Conservation (phyloP, 345 rosid species). For the Reutealis trisperma region DNA sequence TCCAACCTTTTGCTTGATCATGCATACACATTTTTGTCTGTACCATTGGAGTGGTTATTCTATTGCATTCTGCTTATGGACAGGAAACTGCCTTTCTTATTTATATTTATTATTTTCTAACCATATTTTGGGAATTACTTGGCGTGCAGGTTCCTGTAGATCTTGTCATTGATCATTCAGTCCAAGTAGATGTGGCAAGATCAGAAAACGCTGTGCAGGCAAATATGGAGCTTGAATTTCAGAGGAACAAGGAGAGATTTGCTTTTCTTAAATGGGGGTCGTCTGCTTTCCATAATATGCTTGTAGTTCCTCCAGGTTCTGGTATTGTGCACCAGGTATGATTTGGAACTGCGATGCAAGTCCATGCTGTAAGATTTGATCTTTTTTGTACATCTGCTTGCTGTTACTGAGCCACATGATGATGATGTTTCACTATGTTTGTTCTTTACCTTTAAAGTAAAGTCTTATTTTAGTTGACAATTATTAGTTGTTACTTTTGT, state of each 20-base stretch:
- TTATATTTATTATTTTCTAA: too few species aligned
- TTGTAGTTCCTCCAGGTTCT: constrained; percentile 99
- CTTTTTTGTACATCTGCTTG: too few species aligned
- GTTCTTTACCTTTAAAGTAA: not conserved
- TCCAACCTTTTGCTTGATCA: not conserved
- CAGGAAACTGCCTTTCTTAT: not conserved
- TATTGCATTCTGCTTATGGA: not conserved
- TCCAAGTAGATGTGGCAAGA: constrained; percentile 96
- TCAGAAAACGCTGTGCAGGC: constrained; percentile 96
- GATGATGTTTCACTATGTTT: not conserved
- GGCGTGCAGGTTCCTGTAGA: constrained; percentile 88
- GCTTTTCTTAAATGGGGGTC: constrained; percentile 99
- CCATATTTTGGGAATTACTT: not conserved
- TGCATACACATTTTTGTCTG: not conserved
- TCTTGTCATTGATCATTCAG: constrained; percentile 97
- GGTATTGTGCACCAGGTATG: constrained; percentile 99
- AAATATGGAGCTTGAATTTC: constrained; percentile 95
- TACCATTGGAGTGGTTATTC: not conserved
- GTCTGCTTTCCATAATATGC: constrained; percentile 86
- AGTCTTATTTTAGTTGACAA: not conserved
- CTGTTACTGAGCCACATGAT: not conserved
- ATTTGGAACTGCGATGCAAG: not conserved
- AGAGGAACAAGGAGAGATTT: constrained; percentile 95
- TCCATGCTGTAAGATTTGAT: not conserved
- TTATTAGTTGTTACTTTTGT: not conserved